Percentiles rank a stretch among this genome's conserved stretches.
Conservation (phyloP, 2,329 filamentous ascomycete genomes). For the Dothideomycetes sp. region DNA sequence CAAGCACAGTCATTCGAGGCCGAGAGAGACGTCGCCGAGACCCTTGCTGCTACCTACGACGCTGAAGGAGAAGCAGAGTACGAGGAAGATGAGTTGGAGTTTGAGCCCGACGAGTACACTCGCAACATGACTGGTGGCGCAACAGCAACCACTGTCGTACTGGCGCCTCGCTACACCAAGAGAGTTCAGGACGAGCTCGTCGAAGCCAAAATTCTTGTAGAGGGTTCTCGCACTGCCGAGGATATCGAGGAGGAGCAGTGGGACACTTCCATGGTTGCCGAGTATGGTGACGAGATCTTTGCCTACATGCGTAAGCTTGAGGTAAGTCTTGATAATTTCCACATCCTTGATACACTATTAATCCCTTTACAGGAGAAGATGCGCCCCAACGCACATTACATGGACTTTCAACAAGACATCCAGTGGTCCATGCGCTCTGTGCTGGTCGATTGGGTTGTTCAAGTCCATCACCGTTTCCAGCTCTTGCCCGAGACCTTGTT, state of each 20-base stretch:
- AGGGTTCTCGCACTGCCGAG: slow-evolving; percentile 53
- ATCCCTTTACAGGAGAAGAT: slow-evolving; percentile 49
- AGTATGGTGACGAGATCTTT: slow-evolving; percentile 95
- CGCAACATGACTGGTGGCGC: slow-evolving; percentile 58
- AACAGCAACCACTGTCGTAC: slow-evolving; percentile 39
- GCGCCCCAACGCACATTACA: slow-evolving; percentile 85
- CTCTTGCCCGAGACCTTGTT: slow-evolving; percentile 92
- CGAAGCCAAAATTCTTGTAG: slow-evolving; percentile 53
- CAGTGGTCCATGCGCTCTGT: slow-evolving; percentile 98
- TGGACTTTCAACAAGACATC: slow-evolving; percentile 94
- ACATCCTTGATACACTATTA: slow-evolving; percentile 13
- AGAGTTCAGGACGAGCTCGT: slow-evolving; percentile 65
- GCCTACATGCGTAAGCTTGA: slow-evolving; percentile 82
- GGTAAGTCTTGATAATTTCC: slow-evolving; percentile 37
- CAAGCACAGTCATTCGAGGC: slow-evolving; percentile 24
- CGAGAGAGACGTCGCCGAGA: slow-evolving; percentile 24
- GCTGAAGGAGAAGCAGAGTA: slow-evolving; percentile 53
- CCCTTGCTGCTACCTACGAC: slow-evolving; percentile 8
- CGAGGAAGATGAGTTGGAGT: slow-evolving; percentile 70
- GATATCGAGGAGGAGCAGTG: slow-evolving; percentile 81
- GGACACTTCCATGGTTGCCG: slow-evolving; percentile 95
- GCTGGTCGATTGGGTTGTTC: slow-evolving; percentile 94
- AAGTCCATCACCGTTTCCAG: slow-evolving; percentile 85
- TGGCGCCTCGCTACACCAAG: slow-evolving; percentile 61
- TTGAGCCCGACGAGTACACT: slow-evolving; percentile 57